phyloP scores from a whole-genome alignment of 192 early-diverging fungal species.

The Obelidium mucronatum region DNA sequence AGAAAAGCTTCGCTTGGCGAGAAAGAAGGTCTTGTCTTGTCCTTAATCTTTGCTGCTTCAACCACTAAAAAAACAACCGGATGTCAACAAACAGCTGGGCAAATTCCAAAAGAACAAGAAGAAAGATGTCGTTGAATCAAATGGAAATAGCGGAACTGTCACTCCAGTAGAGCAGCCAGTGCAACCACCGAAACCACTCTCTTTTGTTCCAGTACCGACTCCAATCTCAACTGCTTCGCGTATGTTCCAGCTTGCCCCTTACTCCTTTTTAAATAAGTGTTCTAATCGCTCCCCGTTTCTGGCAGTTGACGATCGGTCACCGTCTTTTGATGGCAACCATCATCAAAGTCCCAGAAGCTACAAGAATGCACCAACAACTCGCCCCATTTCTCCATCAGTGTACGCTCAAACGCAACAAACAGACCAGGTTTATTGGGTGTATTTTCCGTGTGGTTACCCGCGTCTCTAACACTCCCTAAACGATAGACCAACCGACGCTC shows the following conservation, averaged over 20 bases:
- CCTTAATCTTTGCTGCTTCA: neutral
- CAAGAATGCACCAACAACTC: too few species aligned
- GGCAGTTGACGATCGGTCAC: neutral
- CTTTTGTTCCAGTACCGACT: neutral
- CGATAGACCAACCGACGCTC: constrained; percentile 5
- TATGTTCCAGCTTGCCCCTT: neutral
- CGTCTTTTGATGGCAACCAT: neutral
- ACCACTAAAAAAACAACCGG: neutral
- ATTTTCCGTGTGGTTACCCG: neutral
- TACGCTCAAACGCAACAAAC: neutral
- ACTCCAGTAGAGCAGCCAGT: neutral
- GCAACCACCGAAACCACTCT: neutral
- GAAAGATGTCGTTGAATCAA: neutral
- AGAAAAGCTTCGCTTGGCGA: constrained; percentile 37
- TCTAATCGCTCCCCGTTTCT: neutral
- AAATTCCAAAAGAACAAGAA: constrained; percentile 37
- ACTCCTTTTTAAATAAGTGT: neutral
- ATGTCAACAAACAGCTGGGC: constrained; percentile 17
- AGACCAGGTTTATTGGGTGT: too few species aligned
- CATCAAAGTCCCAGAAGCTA: too few species aligned
- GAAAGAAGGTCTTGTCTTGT: constrained; percentile 25
- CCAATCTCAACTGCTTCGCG: neutral
- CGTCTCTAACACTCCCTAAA: neutral
- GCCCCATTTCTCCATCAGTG: too few species aligned
- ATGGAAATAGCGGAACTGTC: neutral